Evolutionary conservation across 1,284 basidiomycete species (phyloP).

Genomic region (Ceratobasidium papillatum): DNA sequence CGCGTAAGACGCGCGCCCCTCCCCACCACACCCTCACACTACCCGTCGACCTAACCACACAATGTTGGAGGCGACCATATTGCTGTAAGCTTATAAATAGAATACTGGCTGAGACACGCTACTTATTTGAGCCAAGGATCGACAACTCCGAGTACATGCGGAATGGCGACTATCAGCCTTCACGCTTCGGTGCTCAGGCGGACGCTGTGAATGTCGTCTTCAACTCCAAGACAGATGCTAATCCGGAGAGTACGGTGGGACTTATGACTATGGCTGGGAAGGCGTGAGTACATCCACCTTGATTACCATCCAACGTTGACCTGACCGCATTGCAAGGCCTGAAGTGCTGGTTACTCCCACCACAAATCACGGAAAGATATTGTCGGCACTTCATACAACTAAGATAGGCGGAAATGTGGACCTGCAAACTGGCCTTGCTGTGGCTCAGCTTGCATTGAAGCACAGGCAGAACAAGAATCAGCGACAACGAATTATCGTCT

Average conservation of each 20-base stretch:
- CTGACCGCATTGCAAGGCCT: constrained; percentile 63
- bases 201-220: constrained; percentile 94
- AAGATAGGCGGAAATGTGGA: constrained; percentile 83
- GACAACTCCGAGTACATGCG: constrained; percentile 97
- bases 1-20: constrained; percentile 38
- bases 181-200: constrained; percentile 87
- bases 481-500: constrained; percentile 92
- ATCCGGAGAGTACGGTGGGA: constrained; percentile 97
- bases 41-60: neutral
- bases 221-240: constrained; percentile 91
- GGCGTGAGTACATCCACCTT: constrained; percentile 64
- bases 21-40: neutral
- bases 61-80: constrained; percentile 35
- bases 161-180: constrained; percentile 93
- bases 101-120: neutral
- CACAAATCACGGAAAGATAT: constrained; percentile 92
- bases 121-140: constrained; percentile 60
- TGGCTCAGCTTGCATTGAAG: constrained; percentile 96
- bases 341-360: constrained; percentile 96
- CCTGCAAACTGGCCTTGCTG: constrained; percentile 88
- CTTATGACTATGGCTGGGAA: constrained; percentile 98
- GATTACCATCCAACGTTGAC: neutral
- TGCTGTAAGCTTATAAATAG: neutral
- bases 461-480: constrained; percentile 99
- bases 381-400: constrained; percentile 78